Base-by-base conservation (phyloP, 2,329 filamentous ascomycete genomes). In the Fusarium camptoceras region DNA sequence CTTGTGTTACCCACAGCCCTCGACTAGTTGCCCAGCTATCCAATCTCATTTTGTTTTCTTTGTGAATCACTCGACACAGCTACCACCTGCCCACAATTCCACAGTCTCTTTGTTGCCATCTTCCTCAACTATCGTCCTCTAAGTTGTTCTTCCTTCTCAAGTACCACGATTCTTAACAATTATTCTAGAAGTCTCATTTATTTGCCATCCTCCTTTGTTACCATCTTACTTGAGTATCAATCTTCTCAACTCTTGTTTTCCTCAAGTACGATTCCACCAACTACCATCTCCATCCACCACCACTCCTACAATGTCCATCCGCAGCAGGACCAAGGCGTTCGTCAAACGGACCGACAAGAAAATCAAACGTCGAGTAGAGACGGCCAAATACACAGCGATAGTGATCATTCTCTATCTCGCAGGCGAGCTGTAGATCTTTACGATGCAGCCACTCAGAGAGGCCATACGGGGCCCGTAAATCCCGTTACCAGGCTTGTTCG, bases 361-460 rank as follows among this genome's bases (percentile, higher is more conserved):
- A 37, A n/a, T 37, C 18, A 37, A 37, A 37, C 34, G 34, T 37
- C 34, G 34, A 37, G 34, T 37, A n/a, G 18, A 37, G 34, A 37
- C 34, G 34, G 34, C 34, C 34, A 37, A 37, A 11, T 37, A 37
- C 18, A 37, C 34, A 6, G 34, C 34, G 3, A 37, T 37, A 37
- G 34, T 37, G 34, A 37, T 37, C 34, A 37, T 37, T n/a, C 34
- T 37, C 18, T 37, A 37, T n/a, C 34, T 37, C 6, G 34, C 34
- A 3, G 25, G 18, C 20, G 31, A 43, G 48, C 7, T 15, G 30
- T 24, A 24, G 18, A 25, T 51, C 48, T 27, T 39, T 51, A 51
- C 48, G 48, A 12, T 1, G 31, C 18, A 51, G 48, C 48, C 48
- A 51, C 24, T 51, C 31, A 51, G 25, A 51, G 30, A n/a, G 22